Percentiles rank a stretch among this genome's conserved stretches.
These are phyloP conservation scores for Rhizophora apiculata DNA, from an alignment of 345 rosid species.

Conservation along the genomic window DNA sequence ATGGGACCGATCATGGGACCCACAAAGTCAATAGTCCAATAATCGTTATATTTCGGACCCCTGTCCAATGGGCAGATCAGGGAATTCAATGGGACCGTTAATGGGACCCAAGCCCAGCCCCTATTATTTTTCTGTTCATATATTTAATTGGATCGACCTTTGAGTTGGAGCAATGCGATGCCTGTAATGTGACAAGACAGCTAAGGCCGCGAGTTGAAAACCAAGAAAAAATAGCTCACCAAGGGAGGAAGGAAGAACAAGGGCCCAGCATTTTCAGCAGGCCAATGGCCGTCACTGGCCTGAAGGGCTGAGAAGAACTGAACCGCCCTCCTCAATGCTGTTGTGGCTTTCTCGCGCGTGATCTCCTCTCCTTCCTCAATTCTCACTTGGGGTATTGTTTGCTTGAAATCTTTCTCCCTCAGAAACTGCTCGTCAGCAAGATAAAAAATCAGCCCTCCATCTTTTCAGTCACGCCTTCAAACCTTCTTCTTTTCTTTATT, in stretches of 20 bases:
- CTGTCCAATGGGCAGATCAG: no score
- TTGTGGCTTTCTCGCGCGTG: constrained; percentile 16
- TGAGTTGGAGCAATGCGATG: no score
- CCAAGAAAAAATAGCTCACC: neutral
- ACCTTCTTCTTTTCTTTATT: no score
- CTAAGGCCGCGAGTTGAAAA: neutral
- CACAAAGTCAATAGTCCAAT: no score
- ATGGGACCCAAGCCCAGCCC: no score
- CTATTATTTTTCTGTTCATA: no score
- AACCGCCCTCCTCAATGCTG: constrained; percentile 17
- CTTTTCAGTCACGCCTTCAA: no score
- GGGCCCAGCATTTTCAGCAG: constrained; percentile 23
- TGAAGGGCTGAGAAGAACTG: constrained; percentile 24
- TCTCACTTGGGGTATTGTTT: constrained; percentile 1
- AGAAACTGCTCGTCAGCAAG: constrained; percentile 1
- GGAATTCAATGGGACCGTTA: no score
- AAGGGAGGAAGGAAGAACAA: constrained; percentile 23
- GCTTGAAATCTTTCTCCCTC: constrained; percentile 21
- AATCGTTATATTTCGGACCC: no score
- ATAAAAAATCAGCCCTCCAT: neutral
- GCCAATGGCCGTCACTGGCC: constrained; percentile 30
- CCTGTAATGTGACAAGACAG: no score
- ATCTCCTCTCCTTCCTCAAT: constrained; percentile 17
- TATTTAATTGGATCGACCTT: no score
- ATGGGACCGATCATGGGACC: no score